These are phyloP conservation scores for Saprolegnia parasitica DNA, from an alignment of 352 stramenopile species.

Conservation along the genomic window DNA sequence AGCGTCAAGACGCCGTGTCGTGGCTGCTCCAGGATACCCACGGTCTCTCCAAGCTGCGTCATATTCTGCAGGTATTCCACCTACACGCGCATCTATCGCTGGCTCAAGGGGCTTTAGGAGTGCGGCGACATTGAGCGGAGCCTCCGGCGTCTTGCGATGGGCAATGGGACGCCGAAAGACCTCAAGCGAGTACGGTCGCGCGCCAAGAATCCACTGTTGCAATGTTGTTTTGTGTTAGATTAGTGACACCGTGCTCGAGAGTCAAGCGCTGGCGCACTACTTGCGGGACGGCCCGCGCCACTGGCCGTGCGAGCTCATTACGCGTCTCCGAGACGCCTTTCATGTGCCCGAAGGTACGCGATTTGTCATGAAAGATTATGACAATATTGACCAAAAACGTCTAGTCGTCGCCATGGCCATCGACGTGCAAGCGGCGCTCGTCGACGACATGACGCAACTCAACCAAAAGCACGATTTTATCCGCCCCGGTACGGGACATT, in stretches of 20 bases:
- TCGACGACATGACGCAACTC: slow-evolving; percentile 54
- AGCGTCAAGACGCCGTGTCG: slow-evolving; percentile 47
- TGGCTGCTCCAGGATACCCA: slow-evolving; percentile 49
- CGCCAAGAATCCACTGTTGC: neutral
- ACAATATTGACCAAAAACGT: slow-evolving; percentile 24
- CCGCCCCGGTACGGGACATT: slow-evolving; percentile 20
- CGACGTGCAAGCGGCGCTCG: slow-evolving; percentile 53
- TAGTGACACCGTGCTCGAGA: slow-evolving; percentile 20
- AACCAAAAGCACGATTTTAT: slow-evolving; percentile 63
- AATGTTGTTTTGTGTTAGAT: slow-evolving; percentile 25
- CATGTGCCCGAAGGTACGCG: slow-evolving; percentile 10
- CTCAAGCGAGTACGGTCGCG: slow-evolving; percentile 33
- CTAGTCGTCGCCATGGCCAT: slow-evolving; percentile 29
- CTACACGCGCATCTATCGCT: slow-evolving; percentile 1
- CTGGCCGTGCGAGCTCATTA: neutral
- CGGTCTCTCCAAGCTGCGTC: slow-evolving; percentile 36
- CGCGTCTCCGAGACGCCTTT: neutral
- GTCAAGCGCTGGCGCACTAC: slow-evolving; percentile 22
- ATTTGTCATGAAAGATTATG: neutral
- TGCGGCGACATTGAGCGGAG: slow-evolving; percentile 71
- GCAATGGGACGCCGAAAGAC: slow-evolving; percentile 59
- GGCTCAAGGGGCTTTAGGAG: slow-evolving; percentile 48
- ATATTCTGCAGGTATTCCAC: slow-evolving; percentile 4
- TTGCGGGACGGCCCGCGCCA: slow-evolving; percentile 21
- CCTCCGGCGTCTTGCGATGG: slow-evolving; percentile 56